phyloP scores from a whole-genome alignment of 2,329 filamentous ascomycete species.

The Metarhizium brunneum region DNA sequence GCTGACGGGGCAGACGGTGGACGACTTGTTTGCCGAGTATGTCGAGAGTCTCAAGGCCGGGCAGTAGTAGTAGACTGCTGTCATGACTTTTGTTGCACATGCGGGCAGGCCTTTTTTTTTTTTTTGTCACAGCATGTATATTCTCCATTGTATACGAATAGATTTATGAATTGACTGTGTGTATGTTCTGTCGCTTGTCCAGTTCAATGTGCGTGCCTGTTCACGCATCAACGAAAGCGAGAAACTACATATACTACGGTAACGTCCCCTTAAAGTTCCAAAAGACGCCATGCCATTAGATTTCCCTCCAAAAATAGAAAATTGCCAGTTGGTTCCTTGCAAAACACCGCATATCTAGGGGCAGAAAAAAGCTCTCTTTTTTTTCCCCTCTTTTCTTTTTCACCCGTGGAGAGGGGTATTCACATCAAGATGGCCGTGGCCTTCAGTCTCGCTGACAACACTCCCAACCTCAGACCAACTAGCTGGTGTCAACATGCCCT shows the following conservation, averaged over 20 bases:
- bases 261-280: not conserved
- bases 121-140: not conserved
- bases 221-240: not conserved
- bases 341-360: not conserved
- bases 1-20: conserved; percentile 56
- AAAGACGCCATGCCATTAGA: not conserved
- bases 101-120: no score
- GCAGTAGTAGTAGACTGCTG: not conserved
- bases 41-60: conserved; percentile 19
- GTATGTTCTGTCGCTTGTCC: not conserved
- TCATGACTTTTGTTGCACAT: not conserved
- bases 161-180: not conserved
- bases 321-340: not conserved
- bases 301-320: not conserved
- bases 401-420: not conserved
- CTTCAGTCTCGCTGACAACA: conserved; percentile 47
- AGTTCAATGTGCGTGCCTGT: not conserved
- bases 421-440: conserved; percentile 20
- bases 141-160: not conserved
- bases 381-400: not conserved
- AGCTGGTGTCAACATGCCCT: conserved; percentile 48
- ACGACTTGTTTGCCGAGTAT: conserved; percentile 70
- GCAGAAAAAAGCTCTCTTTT: not conserved
- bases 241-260: not conserved
- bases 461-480: conserved; percentile 60